Conservation (phyloP, 2,329 filamentous ascomycete species). For the Chalaropsis thielavioides region DNA sequence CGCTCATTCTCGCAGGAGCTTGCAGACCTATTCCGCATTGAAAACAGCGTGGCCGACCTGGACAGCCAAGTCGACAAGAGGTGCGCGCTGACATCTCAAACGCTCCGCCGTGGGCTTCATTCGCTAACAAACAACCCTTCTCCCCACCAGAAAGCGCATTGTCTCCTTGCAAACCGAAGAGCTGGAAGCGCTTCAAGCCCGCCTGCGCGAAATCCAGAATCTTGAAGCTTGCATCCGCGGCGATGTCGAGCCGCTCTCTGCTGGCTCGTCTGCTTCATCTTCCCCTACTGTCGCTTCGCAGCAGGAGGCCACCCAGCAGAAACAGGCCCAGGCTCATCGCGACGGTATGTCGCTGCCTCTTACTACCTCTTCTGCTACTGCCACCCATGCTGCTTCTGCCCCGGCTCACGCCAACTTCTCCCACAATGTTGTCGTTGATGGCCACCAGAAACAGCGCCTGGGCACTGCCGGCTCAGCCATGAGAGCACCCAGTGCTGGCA, state of each 20-base stretch:
- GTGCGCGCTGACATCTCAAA: constrained; percentile 38
- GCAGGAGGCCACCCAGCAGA: constrained; percentile 17
- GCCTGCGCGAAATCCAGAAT: constrained; percentile 68
- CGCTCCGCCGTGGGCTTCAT: constrained; percentile 8
- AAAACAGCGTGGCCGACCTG: constrained; percentile 59
- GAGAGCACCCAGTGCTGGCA: constrained; percentile 38
- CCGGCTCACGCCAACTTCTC: constrained; percentile 20
- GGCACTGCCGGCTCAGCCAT: constrained; percentile 38
- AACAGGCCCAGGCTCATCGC: constrained; percentile 19
- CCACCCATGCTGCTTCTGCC: constrained; percentile 14
- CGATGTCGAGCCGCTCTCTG: constrained; percentile 18
- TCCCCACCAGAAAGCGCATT: constrained; percentile 52
- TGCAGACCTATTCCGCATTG: constrained; percentile 79
- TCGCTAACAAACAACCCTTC: constrained; percentile 11
- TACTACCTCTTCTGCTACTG: constrained; percentile 17
- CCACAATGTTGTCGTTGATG: constrained; percentile 22
- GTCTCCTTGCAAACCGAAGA: constrained; percentile 62
- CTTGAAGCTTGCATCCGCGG: constrained; percentile 62
- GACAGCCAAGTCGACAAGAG: constrained; percentile 66
- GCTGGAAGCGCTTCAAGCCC: constrained; percentile 72
- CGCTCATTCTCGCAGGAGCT: constrained; percentile 75
- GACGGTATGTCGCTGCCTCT: constrained; percentile 15
- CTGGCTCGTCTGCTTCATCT: constrained; percentile 11
- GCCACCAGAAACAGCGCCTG: constrained; percentile 30
- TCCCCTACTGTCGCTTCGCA: constrained; percentile 11